Evolutionary conservation across 2,329 filamentous ascomycete species (phyloP).

Genomic region (Diaporthe ilicicola): DNA sequence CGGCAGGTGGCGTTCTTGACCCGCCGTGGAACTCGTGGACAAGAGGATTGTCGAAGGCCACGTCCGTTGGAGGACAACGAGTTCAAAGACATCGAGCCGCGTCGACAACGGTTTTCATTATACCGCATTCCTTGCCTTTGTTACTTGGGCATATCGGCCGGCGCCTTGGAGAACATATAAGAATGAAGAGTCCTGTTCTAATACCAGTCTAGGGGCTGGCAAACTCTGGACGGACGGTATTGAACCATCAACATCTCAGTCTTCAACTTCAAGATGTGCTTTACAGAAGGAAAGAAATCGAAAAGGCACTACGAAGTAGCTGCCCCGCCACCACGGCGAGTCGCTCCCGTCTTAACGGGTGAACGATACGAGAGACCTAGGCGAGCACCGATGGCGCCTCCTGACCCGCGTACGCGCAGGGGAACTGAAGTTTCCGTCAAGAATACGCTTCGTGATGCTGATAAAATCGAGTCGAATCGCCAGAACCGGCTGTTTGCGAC

Average conservation of each 20-base stretch:
- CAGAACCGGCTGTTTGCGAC: not conserved
- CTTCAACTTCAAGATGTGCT: not conserved
- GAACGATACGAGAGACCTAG: not conserved
- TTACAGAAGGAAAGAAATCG: not conserved
- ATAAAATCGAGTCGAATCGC: not conserved
- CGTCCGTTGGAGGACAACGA: not conserved
- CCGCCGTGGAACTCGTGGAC: not conserved
- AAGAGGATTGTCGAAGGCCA: not conserved
- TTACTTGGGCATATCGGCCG: not conserved
- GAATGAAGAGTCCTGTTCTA: not conserved
- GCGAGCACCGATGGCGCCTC: not conserved
- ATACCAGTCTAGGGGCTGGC: not conserved
- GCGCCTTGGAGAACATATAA: not conserved
- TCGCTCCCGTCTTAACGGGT: not conserved
- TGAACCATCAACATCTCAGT: not conserved
- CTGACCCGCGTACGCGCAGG: not conserved
- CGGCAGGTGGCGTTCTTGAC: not conserved
- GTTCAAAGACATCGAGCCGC: constrained; percentile 1
- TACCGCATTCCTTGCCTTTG: not conserved
- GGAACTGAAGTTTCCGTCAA: not conserved
- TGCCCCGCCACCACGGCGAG: not conserved
- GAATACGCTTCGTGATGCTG: not conserved
- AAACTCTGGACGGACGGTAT: not conserved
- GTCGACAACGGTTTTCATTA: not conserved
- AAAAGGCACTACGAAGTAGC: not conserved